Evolutionary conservation across 257 asterid genomes (phyloP).

Genomic region (Solanum neorickii): DNA sequence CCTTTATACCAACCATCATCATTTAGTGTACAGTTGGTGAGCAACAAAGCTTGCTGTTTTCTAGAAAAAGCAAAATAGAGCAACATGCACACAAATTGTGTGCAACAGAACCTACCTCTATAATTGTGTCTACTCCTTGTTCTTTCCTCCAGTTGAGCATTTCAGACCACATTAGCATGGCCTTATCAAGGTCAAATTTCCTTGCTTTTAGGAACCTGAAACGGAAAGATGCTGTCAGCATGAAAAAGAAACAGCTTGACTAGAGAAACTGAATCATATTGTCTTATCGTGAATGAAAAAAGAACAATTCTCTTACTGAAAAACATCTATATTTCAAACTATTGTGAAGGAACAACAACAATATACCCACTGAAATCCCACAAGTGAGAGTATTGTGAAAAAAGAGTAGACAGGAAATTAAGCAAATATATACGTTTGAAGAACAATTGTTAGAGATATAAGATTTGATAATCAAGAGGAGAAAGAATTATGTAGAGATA

Average conservation of each 20-base stretch:
- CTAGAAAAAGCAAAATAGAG: neutral
- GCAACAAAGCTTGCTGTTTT: neutral
- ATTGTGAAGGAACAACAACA: neutral
- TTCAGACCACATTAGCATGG: slow-evolving; percentile 88
- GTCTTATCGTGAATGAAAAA: neutral
- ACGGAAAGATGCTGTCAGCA: neutral
- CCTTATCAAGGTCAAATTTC: slow-evolving; percentile 89
- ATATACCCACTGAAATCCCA: neutral
- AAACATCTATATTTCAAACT: neutral
- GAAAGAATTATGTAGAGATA: neutral
- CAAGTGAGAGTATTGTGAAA: neutral
- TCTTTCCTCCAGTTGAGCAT: slow-evolving; percentile 96
- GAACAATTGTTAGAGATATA: neutral
- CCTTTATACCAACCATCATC: neutral
- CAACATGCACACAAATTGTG: neutral
- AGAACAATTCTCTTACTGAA: neutral
- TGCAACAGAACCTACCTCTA: slow-evolving; percentile 43
- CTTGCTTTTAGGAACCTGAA: slow-evolving; percentile 89
- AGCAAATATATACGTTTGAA: neutral
- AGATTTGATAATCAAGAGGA: neutral
- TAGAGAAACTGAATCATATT: neutral
- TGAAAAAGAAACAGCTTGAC: neutral
- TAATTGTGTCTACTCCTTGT: slow-evolving; percentile 68
- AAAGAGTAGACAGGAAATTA: neutral
- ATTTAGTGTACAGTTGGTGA: neutral